Base-by-base conservation (phyloP, 2,329 filamentous ascomycete species). In the Penicillium hesseltinei region DNA sequence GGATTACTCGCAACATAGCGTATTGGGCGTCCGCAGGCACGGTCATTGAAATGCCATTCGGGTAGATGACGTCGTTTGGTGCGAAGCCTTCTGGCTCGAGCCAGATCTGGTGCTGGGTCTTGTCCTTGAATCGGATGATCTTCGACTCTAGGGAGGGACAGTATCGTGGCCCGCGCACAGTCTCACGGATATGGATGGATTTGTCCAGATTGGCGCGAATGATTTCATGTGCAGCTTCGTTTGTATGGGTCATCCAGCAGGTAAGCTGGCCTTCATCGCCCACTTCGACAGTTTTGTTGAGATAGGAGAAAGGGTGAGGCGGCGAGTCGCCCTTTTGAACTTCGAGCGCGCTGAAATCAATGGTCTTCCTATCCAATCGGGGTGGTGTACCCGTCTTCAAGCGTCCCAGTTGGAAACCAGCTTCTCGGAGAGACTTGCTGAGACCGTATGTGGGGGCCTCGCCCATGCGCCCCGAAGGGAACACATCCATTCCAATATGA, bases 31-130 rank as follows among this genome's bases (percentile, higher is more conserved):
- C 91, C 0, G 87, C 88, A 0, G 94, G 94, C 3, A 99, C 87
- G 0, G 94, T 99, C 91, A 97, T 97, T 29, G 92, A 96, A 39
- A 99, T 87, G 1, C 94, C 94, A 69, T 99, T 99, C 0, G 94
- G 94, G 70, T 99, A 99, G 55, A 99, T 88, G 44, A 96, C 82
- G 64, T 95, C 86, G 70, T 85, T 95, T 62, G 77, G 77, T 21
- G 92, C 84, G 68, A 97, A 95, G 2, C 94, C 94, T 79, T 99
- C 94, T 0, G 93, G 94, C 73, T 99, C 94, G 15, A 99, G 85
- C 94, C 94, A 99, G 54, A 99, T 88, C 63, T 96, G 90, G 68
- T 99, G 94, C 6, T 82, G 82, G 21, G 87, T 79, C 71, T 92
- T 94, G 61, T 94, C 83, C 4, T 86, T 81, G 71, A 99, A 99